phyloP scores from a whole-genome alignment of 1,284 basidiomycete genomes.

The Peniophora sp. region DNA sequence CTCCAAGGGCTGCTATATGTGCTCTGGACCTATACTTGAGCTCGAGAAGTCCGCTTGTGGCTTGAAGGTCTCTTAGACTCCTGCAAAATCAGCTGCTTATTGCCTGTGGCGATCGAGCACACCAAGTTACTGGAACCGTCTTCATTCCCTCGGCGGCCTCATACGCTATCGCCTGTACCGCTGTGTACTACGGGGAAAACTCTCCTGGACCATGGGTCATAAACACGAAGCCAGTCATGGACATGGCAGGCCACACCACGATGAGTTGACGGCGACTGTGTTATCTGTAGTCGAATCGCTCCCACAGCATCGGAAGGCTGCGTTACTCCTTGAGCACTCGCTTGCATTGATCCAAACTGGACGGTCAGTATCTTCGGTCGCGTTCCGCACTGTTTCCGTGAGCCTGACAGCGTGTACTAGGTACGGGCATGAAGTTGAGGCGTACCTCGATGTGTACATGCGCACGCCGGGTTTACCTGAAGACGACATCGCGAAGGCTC shows the following conservation, averaged over 20 bases:
- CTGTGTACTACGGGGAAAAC: too few relatives aligned
- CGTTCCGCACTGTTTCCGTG: background rate
- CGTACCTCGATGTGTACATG: conserved; percentile 55
- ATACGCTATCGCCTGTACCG: too few relatives aligned
- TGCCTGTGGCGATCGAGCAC: too few relatives aligned
- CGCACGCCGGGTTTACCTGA: conserved; percentile 47
- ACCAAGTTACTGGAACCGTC: too few relatives aligned
- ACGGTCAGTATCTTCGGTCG: conserved; percentile 21
- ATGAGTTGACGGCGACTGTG: conserved; percentile 54
- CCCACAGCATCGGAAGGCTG: conserved; percentile 40
- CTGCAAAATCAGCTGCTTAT: too few relatives aligned
- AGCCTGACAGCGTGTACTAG: conserved; percentile 21
- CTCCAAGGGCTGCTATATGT: too few relatives aligned
- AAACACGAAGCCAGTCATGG: too few relatives aligned
- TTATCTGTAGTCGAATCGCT: conserved; percentile 46
- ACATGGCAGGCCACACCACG: conserved; percentile 13
- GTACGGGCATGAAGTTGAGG: conserved; percentile 55
- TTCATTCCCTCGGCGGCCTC: too few relatives aligned
- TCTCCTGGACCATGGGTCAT: too few relatives aligned
- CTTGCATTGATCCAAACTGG: conserved; percentile 45
- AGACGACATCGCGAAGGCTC: conserved; percentile 41
- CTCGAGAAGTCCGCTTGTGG: too few relatives aligned
- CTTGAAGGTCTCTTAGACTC: too few relatives aligned
- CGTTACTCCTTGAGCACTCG: conserved; percentile 51
- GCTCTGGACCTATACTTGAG: too few relatives aligned